These are phyloP conservation scores for Antrodiella citrinella DNA, from an alignment of 768 basidiomycete species.

Conservation along the genomic window DNA sequence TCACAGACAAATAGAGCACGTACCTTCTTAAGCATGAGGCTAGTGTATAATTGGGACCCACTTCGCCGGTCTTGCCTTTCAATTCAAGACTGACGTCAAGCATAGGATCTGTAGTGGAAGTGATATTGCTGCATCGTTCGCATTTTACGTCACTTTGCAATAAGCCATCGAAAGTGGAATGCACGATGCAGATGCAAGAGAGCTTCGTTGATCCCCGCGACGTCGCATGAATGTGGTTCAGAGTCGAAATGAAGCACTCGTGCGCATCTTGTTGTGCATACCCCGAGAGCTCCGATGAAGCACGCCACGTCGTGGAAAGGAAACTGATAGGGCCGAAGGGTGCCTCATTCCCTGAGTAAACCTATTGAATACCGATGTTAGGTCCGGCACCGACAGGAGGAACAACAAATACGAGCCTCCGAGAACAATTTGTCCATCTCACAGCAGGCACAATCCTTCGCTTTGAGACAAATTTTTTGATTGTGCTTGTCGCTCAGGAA, in stretches of 20 bases:
- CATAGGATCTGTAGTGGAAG: conserved; percentile 79
- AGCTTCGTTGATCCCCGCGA: conserved; percentile 68
- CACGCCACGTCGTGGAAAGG: conserved; percentile 76
- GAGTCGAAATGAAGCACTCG: conserved; percentile 73
- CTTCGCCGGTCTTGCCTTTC: conserved; percentile 40
- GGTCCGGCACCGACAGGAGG: neutral
- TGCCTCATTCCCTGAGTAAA: conserved; percentile 37
- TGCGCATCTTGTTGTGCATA: conserved; percentile 95
- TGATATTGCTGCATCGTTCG: conserved; percentile 72
- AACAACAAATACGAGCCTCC: conserved; percentile 37
- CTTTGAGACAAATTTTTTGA: conserved; percentile 57
- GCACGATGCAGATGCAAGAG: conserved; percentile 85
- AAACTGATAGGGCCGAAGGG: conserved; percentile 81
- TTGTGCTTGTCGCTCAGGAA: conserved; percentile 92
- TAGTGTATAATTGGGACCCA: conserved; percentile 54
- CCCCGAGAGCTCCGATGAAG: conserved; percentile 73
- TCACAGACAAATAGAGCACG: neutral
- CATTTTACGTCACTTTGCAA: conserved; percentile 88
- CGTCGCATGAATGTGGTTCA: conserved; percentile 83
- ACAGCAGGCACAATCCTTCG: conserved; percentile 75
- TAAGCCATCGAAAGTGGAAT: conserved; percentile 81
- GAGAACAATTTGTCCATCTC: conserved; percentile 87
- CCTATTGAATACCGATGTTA: conserved; percentile 18
- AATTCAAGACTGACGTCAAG: conserved; percentile 87
- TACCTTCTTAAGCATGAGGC: conserved; percentile 70